Percentiles rank a stretch among this genome's conserved stretches.
Evolutionary conservation across 2,329 filamentous ascomycete genomes (phyloP).

Genomic region (Cucurbitaria berberidis): DNA sequence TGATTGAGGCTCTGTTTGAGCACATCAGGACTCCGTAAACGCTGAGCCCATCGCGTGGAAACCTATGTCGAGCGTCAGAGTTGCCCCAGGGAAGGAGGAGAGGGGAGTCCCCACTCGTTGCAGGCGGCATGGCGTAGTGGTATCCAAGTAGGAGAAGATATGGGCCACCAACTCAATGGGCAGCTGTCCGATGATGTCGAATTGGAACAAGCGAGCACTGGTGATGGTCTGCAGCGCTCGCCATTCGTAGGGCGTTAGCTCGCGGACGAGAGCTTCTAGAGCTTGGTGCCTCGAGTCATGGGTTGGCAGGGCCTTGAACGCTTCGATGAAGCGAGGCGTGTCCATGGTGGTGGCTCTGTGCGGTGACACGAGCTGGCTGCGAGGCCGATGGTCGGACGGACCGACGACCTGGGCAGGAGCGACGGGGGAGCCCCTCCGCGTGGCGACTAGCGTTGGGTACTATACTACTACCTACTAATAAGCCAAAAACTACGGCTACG

Average conservation of each 20-base stretch:
- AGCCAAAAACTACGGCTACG: too few species aligned
- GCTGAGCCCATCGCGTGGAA: slow-evolving; percentile 40
- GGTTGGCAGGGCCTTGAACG: slow-evolving; percentile 25
- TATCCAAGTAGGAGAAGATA: slow-evolving; percentile 45
- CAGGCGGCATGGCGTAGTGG: slow-evolving; percentile 33
- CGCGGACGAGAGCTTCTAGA: slow-evolving; percentile 29
- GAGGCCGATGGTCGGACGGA: not conserved
- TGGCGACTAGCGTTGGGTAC: not conserved
- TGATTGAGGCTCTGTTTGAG: slow-evolving; percentile 22
- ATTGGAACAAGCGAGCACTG: slow-evolving; percentile 30
- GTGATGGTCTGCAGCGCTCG: slow-evolving; percentile 26
- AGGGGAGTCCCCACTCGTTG: slow-evolving; percentile 34
- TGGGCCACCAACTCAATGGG: slow-evolving; percentile 48
- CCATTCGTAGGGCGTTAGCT: slow-evolving; percentile 43
- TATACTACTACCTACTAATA: too few species aligned
- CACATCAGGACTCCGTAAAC: slow-evolving; percentile 35
- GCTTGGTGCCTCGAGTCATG: slow-evolving; percentile 25
- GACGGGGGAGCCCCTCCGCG: not conserved
- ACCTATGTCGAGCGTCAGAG: slow-evolving; percentile 36
- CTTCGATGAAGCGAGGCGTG: slow-evolving; percentile 16
- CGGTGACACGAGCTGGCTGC: not conserved
- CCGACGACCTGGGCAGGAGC: not conserved
- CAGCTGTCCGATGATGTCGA: slow-evolving; percentile 45
- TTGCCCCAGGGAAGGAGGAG: not conserved
- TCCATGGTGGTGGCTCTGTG: slow-evolving; percentile 14